These are phyloP conservation scores for Vinca minor DNA, from an alignment of 257 asterid species.

Conservation along the genomic window DNA sequence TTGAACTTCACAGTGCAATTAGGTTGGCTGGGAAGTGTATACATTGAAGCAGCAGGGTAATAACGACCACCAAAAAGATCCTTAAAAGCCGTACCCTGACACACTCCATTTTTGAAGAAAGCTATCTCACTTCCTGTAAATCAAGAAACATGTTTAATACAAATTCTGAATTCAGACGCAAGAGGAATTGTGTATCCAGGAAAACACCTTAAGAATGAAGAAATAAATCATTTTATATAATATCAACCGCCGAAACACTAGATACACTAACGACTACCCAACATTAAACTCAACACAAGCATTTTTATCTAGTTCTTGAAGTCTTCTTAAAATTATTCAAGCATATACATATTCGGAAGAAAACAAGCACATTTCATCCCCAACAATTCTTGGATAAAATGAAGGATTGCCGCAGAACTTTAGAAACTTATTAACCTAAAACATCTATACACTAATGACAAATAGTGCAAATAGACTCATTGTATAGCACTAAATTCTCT, in stretches of 20 bases:
- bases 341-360: not conserved
- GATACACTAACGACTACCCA: not conserved
- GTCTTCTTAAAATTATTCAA: not conserved
- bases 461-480: not conserved
- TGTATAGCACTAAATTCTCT: not conserved
- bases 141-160: not conserved
- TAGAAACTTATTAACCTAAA: not conserved
- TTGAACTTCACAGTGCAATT: slow-evolving; percentile 83
- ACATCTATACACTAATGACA: not conserved
- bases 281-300: not conserved
- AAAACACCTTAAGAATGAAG: not conserved
- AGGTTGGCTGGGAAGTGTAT: slow-evolving; percentile 91
- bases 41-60: slow-evolving; percentile 96
- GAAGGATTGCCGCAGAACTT: not conserved
- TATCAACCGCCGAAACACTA: not conserved
- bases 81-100: slow-evolving; percentile 82
- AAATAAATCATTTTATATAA: not conserved
- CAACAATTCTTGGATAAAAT: not conserved
- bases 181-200: not conserved
- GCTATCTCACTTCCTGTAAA: slow-evolving; percentile 88
- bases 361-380: not conserved
- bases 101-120: slow-evolving; percentile 78
- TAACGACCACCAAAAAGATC: slow-evolving; percentile 86
- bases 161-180: not conserved
- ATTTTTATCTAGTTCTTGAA: not conserved